Base-by-base conservation (phyloP, 805 yeast species). In the Myxozyma lipomycoides region DNA sequence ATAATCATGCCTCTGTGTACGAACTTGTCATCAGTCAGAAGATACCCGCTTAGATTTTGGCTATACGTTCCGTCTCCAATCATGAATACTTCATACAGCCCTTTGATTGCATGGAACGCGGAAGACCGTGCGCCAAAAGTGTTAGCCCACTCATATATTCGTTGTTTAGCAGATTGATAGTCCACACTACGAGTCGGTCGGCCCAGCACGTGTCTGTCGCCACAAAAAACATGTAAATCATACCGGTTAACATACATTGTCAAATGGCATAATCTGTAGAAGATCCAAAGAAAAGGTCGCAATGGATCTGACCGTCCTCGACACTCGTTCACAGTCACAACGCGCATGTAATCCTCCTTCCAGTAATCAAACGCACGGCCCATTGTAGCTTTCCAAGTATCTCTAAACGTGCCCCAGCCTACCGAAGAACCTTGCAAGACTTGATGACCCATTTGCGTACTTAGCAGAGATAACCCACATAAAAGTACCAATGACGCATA, bases 141-240 rank as follows among this genome's bases (percentile, higher is more conserved):
- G 3, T 63, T 59, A 0, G 81, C 70, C 81, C 86, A 79, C 42
- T 73, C 77, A 38, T 70, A 65, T 19, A 84, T 75, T 53, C 81
- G 71, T 15, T 67, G 67, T 34, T 73, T 70, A 9, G 78, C 79
- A 1, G 73, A 68, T 22, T 73, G 73, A 55, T 78, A 74, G 50
- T 78, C 82, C 1, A 69, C 62, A 15, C 69, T 68, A 3, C 78
- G 76, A 6, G 84, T 80, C 38, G 70, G 70, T 28, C 82, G 86
- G 61, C 79, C 84, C 81, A 84, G 82, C 61, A 89, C 77, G 68
- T 84, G 79, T 0, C 90, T 90, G 5, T 88, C 85, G 0, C 95
- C 95, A 1, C 90, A 82, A 66, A 74, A 83, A 5, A 85, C 82
- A 44, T 84, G 84, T 55, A 85, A 79, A 65, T 87, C 95, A 64